A percentile compares a stretch with the other conserved stretches of the same genome.
These are phyloP conservation scores for Daldinia childiae DNA, from an alignment of 495 filamentous ascomycete species.

Conservation along the genomic window DNA sequence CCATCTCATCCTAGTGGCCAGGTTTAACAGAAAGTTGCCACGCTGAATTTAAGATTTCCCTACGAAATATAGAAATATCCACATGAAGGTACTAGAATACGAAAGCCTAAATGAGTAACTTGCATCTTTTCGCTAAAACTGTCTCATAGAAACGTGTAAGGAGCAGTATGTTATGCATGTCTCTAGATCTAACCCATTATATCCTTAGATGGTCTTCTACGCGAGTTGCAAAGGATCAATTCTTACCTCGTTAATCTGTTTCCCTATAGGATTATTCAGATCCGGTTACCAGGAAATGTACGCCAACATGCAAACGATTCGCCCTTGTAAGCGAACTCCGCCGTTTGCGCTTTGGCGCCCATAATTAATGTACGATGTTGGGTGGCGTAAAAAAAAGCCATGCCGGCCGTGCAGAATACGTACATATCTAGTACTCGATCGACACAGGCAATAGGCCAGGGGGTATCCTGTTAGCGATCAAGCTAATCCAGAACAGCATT, in stretches of 20 bases:
- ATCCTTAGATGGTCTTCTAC: background rate
- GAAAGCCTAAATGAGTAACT: background rate
- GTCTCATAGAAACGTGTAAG: background rate
- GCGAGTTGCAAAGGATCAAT: background rate
- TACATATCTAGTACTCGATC: background rate
- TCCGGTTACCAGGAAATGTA: background rate
- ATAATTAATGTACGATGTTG: background rate
- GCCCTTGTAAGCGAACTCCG: constrained; percentile 2
- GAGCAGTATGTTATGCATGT: too few species aligned
- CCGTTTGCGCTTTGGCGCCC: constrained; percentile 13
- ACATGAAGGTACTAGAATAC: background rate
- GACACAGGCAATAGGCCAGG: background rate
- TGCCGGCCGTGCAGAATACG: background rate
- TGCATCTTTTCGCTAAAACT: background rate
- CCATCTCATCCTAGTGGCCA: background rate
- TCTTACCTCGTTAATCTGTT: background rate
- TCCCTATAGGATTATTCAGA: background rate
- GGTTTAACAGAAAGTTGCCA: background rate
- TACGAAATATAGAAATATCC: background rate
- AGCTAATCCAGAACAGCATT: background rate
- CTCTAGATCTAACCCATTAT: too few species aligned
- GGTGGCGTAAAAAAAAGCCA: constrained; percentile 3
- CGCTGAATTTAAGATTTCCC: background rate
- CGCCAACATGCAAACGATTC: background rate
- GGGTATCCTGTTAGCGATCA: background rate